A percentile compares a stretch with the other conserved stretches of the same genome.
phyloP scores from a whole-genome alignment of 2,329 filamentous ascomycete species.

The Colletotrichum lupini region DNA sequence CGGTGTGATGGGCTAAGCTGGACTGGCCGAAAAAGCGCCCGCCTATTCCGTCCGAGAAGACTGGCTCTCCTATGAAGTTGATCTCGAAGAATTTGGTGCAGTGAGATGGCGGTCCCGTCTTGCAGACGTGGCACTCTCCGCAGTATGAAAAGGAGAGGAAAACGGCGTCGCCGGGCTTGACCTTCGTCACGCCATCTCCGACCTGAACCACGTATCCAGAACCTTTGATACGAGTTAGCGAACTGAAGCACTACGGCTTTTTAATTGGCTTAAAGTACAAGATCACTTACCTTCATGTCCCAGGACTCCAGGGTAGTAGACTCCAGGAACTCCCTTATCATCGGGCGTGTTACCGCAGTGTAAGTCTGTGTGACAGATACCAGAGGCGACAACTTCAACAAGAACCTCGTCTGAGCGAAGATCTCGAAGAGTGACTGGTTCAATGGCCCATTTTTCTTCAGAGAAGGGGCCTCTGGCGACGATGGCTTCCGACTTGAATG shows the following conservation, averaged over 20 bases:
- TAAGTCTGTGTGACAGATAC: conserved; percentile 67
- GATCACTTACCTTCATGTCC: conserved; percentile 61
- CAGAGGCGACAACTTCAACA: conserved; percentile 63
- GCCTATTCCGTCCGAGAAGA: conserved; percentile 29
- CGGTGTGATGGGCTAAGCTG: conserved; percentile 44
- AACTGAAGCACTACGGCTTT: neutral
- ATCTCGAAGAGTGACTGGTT: conserved; percentile 43
- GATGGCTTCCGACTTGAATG: conserved; percentile 42
- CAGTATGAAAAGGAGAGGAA: conserved; percentile 57
- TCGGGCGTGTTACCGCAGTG: conserved; percentile 51
- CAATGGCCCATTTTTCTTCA: conserved; percentile 45
- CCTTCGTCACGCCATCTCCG: conserved; percentile 58
- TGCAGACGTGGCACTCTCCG: conserved; percentile 57
- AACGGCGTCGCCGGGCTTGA: conserved; percentile 64
- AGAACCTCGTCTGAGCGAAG: conserved; percentile 56
- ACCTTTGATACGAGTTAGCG: conserved; percentile 34
- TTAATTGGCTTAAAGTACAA: no score
- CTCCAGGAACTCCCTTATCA: conserved; percentile 23
- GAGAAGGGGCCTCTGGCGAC: conserved; percentile 45
- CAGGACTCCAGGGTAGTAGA: conserved; percentile 49
- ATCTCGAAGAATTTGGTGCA: conserved; percentile 59
- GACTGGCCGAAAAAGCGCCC: conserved; percentile 49
- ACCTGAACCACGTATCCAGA: conserved; percentile 56
- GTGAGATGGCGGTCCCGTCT: conserved; percentile 56
- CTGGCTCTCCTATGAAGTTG: conserved; percentile 53